Conservation (phyloP, 108 stramenopile species). For the Fragilaria crotonensis region DNA sequence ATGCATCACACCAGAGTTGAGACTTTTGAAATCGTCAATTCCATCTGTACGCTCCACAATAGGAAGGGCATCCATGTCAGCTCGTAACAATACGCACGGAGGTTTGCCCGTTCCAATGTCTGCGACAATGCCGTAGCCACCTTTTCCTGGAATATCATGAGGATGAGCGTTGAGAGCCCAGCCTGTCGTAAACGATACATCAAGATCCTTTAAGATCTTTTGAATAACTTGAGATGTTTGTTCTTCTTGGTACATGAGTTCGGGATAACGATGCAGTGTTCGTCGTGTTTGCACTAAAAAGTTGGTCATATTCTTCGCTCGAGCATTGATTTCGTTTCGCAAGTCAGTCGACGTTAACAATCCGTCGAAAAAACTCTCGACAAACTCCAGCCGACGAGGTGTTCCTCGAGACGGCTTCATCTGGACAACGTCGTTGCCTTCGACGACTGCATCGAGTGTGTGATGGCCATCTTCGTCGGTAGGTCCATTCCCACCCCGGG, state of each 20-base stretch:
- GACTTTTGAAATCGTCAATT: slow-evolving; percentile 43
- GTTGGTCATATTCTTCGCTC: slow-evolving; percentile 24
- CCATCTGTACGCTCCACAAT: slow-evolving; percentile 60
- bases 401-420: too few species aligned
- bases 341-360: too few species aligned
- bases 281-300: slow-evolving; percentile 51
- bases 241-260: slow-evolving; percentile 72
- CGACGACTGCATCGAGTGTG: too few species aligned
- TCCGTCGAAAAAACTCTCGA: too few species aligned
- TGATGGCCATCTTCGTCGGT: too few species aligned
- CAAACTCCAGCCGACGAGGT: too few species aligned
- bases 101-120: slow-evolving; percentile 61
- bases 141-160: slow-evolving; percentile 32
- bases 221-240: slow-evolving; percentile 58
- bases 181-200: slow-evolving; percentile 46
- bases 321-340: slow-evolving; percentile 20
- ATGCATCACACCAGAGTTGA: slow-evolving; percentile 73
- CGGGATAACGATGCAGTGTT: slow-evolving; percentile 61
- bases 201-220: slow-evolving; percentile 38
- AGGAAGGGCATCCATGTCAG: slow-evolving; percentile 94
- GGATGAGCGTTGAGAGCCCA: slow-evolving; percentile 68
- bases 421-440: too few species aligned
- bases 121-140: slow-evolving; percentile 74
- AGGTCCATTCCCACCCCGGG: too few species aligned
- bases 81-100: slow-evolving; percentile 75